Percentiles rank a stretch among this genome's conserved stretches.
Conservation (phyloP, 305 asterid genomes). For the Vinca major region DNA sequence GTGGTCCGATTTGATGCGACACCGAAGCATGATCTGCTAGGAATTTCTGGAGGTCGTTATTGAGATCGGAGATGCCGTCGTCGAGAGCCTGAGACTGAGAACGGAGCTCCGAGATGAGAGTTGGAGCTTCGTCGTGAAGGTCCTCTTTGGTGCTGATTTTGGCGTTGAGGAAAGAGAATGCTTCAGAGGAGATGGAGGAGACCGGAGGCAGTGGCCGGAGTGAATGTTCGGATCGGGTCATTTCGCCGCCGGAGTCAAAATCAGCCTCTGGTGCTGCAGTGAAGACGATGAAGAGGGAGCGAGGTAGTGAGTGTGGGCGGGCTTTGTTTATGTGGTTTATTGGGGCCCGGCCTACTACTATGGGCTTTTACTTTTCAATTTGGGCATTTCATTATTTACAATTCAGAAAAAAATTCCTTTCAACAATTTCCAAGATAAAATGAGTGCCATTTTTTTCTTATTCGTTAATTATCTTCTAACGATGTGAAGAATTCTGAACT, state of each 20-base stretch:
- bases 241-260: neutral
- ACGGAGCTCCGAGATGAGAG: constrained; percentile 55
- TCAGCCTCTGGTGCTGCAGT: no score
- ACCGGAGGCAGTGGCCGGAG: constrained; percentile 44
- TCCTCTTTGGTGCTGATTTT: constrained; percentile 43
- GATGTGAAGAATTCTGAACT: no score
- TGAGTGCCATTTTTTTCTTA: no score
- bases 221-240: constrained; percentile 21
- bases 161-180: constrained; percentile 56
- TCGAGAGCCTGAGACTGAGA: constrained; percentile 49
- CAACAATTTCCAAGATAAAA: no score
- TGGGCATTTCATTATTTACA: no score
- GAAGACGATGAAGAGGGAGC: no score
- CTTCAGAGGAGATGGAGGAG: constrained; percentile 45
- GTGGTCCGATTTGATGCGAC: constrained; percentile 39
- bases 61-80: constrained; percentile 45
- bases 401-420: no score
- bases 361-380: no score
- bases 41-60: constrained; percentile 32
- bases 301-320: no score
- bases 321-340: no score
- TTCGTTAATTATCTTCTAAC: no score
- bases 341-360: no score
- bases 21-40: constrained; percentile 44
- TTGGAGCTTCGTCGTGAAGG: constrained; percentile 51